A percentile compares a stretch with the other conserved stretches of the same genome.
These are phyloP conservation scores for Phytopythium montanum DNA, from an alignment of 352 stramenopile genomes.

Conservation along the genomic window DNA sequence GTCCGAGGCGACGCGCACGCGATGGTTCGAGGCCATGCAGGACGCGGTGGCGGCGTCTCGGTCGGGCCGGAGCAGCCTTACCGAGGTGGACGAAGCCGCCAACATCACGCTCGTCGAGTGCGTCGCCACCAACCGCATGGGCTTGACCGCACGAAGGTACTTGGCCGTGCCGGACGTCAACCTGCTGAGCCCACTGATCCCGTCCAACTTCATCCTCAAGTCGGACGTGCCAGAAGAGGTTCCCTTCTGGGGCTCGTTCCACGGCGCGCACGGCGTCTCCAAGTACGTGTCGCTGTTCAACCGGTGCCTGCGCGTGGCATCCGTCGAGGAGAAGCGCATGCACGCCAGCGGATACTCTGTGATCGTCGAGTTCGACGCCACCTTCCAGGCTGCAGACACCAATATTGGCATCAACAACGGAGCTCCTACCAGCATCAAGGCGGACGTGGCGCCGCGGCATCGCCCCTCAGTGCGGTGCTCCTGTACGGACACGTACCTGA, in stretches of 20 bases:
- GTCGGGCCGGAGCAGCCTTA: constrained; percentile 45
- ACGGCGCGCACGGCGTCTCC: constrained; percentile 51
- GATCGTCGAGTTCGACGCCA: constrained; percentile 74
- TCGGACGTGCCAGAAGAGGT: constrained; percentile 78
- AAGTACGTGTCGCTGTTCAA: constrained; percentile 75
- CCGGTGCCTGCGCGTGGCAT: constrained; percentile 50
- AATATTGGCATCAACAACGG: constrained; percentile 1
- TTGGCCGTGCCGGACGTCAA: constrained; percentile 59
- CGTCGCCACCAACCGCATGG: constrained; percentile 49
- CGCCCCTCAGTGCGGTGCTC: constrained; percentile 46
- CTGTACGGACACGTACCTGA: constrained; percentile 75
- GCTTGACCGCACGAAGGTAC: constrained; percentile 30
- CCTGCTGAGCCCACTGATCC: constrained; percentile 47
- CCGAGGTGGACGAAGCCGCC: constrained; percentile 53
- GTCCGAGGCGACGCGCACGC: constrained; percentile 44
- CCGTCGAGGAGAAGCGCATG: constrained; percentile 58
- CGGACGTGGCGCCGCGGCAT: neutral
- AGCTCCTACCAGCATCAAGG: neutral
- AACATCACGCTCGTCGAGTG: constrained; percentile 62
- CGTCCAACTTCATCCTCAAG: constrained; percentile 67
- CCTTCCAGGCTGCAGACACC: constrained; percentile 40
- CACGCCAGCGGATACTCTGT: constrained; percentile 73
- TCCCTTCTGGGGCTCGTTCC: constrained; percentile 76
- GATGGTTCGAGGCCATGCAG: constrained; percentile 64
- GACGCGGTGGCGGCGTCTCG: constrained; percentile 40